Conservation (phyloP, 148 eudicot genomes). For the Rhododendron mucronatum region DNA sequence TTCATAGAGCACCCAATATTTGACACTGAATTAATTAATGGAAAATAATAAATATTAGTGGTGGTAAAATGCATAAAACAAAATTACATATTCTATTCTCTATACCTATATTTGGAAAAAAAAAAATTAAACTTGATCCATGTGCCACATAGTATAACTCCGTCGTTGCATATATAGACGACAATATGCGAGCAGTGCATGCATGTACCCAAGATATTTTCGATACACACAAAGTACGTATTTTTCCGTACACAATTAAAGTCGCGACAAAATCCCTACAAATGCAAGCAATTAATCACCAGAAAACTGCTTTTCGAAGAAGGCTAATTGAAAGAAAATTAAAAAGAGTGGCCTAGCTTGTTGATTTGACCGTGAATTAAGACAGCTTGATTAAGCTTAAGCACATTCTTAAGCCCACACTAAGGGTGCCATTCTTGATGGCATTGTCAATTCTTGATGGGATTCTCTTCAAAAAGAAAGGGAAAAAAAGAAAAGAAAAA, state of each 20-base stretch:
- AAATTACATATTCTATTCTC: neutral
- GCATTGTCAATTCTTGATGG: neutral
- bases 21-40: neutral
- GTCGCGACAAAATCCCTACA: neutral
- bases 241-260: neutral
- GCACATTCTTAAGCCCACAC: neutral
- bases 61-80: neutral
- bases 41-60: neutral
- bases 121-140: neutral
- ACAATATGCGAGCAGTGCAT: neutral
- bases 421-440: conserved; percentile 4
- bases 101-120: no score
- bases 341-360: neutral
- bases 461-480: conserved; percentile 1
- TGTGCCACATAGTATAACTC: neutral
- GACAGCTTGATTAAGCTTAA: neutral
- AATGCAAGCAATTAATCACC: neutral
- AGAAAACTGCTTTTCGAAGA: neutral
- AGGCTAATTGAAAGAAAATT: neutral
- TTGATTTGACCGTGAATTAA: neutral
- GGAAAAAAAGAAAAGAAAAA: neutral
- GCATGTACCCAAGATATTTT: neutral
- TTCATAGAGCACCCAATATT: neutral
- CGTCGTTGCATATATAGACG: no score
- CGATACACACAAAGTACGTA: neutral